Base-by-base conservation (phyloP, 2,329 filamentous ascomycete species). In the Trichoderma sp. region DNA sequence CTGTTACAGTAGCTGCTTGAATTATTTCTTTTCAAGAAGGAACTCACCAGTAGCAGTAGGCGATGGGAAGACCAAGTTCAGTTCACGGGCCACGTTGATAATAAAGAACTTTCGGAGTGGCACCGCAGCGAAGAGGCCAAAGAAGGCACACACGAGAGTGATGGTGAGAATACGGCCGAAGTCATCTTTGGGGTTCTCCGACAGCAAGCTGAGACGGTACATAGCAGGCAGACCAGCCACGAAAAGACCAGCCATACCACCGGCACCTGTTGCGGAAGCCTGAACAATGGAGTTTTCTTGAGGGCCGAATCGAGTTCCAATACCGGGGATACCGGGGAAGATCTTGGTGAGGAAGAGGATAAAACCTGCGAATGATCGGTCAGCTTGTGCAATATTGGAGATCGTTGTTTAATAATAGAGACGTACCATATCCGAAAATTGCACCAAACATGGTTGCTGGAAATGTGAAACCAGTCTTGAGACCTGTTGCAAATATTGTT, bases 21-120 rank as follows among this genome's bases (percentile, higher is more conserved):
- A 0, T 7, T 2, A 53, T 23, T 23, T 53, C 2, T 2, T 53
- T 53, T 50, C 11, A 2, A 53, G n/a, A 23, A 23, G 26, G 26
- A 53, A 23, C 47, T 53, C 6, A n/a, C 28, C 57, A 5, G 88
- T 89, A 2, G 88, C 88, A 30, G 88, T 88, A 0, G 88, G 79
- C 0, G 87, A 86, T 2, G 88, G 88, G 79, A 90, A 90, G 70
- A 90, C 84, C 58, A 90, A 82, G 71, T 84, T 85, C 36, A 90
- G 80, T 79, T 90, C 88, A 11, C 88, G 83, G 3, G 88, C 88
- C 13, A 91, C 87, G 72, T 90, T 88, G 78, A 91, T 87, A 78
- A 92, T 87, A 82, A 91, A 92, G 82, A 92, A 91, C 77, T 90
- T 90, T 71, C 90, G 87, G 23, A 90, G 84, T 8, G 88, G 88